Base-by-base conservation (phyloP, 2,329 filamentous ascomycete species). In the Emmonsiellopsis sp. region DNA sequence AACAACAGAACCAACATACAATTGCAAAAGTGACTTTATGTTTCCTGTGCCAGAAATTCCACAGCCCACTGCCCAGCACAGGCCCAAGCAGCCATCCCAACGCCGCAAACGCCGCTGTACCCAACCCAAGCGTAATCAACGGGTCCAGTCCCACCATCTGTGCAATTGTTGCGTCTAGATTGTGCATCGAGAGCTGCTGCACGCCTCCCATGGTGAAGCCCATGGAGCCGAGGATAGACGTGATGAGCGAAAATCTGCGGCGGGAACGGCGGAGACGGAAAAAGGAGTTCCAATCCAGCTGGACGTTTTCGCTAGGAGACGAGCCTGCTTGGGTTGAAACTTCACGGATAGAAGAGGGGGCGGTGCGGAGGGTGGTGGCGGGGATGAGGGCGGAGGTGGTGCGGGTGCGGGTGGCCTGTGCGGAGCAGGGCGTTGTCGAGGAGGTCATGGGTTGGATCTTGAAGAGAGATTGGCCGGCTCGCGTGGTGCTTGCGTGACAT, bases 71-170 rank as follows among this genome's bases (percentile, higher is more conserved):
- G 3, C 93, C 93, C 41, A 95, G 69, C 60, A 85, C 85, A 0
- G 93, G 93, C 0, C 93, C 93, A 26, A 84, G 75, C 47, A 98
- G 75, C 93, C 93, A 98, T 4, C 93, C 93, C 35, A 85, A 76
- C n/a, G 84, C 87, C 52, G 85, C 82, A 59, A 84, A 89, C 11
- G 83, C 83, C 57, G 92, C 75, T 7, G 87, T 90, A 59, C 89
- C 84, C 64, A 95, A 68, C 1, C 89, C 92, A 60, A 96, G 78
- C 30, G 90, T 85, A 63, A 96, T 79, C 64, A 96, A 82, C 1
- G 92, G 92, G 69, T 97, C 93, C 54, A 96, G 78, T 1, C 91
- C 89, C 58, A 94, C 80, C 65, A 87, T 83, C 61, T 73, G 88
- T 65, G 69, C 89, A 58, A 68, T 80, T 72, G 73, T 58, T 8